Conservation (phyloP, 176 grass and related monocot species). For the Oryza meyeriana region DNA sequence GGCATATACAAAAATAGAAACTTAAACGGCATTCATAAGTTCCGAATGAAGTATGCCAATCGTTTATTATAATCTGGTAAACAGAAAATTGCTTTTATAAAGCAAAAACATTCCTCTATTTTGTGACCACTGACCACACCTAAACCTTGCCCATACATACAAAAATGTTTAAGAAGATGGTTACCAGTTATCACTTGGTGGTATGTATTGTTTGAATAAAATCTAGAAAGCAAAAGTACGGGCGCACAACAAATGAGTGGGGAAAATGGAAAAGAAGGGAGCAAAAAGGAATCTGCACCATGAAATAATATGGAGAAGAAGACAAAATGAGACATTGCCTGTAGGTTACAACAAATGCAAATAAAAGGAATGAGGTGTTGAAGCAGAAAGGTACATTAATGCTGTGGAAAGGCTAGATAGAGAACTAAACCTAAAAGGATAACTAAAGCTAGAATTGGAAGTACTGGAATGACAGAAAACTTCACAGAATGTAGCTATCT, state of each 20-base stretch:
- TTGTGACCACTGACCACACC: neutral
- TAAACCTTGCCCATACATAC: neutral
- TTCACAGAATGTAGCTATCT: constrained; percentile 22
- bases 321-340: neutral
- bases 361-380: neutral
- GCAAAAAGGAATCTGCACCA: constrained; percentile 18
- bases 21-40: neutral
- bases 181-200: neutral
- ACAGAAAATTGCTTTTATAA: neutral
- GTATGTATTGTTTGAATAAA: neutral
- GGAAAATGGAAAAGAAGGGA: neutral
- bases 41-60: neutral
- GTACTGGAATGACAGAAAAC: constrained; percentile 18
- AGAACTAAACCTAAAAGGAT: neutral
- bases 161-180: neutral
- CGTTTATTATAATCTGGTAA: neutral
- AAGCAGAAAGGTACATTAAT: neutral
- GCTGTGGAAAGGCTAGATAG: neutral
- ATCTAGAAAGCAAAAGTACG: neutral
- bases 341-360: neutral
- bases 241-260: neutral
- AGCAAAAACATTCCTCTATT: neutral
- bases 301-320: neutral
- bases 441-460: constrained; percentile 9
- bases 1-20: neutral